A percentile compares a stretch with the other conserved stretches of the same genome.
Conservation (phyloP, 164 flowering plant species). For the Aristolochia contorta region DNA sequence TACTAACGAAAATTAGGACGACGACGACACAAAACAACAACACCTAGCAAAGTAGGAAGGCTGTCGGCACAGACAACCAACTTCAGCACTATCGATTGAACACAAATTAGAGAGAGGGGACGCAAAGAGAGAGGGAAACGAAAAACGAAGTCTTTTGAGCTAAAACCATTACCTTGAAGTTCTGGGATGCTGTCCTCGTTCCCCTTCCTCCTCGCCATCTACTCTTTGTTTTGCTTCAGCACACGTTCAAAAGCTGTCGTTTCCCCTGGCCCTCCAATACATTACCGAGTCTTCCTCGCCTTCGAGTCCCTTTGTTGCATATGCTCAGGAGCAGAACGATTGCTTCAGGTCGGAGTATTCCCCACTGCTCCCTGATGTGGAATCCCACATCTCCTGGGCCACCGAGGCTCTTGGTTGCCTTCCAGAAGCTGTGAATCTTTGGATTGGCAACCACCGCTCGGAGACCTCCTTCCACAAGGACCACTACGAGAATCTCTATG, state of each 20-base stretch:
- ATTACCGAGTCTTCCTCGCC: slow-evolving; percentile 6
- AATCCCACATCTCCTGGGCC: slow-evolving; percentile 74
- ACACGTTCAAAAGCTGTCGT: slow-evolving; percentile 41
- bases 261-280: slow-evolving; percentile 23
- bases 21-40: too few species aligned
- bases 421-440: slow-evolving; percentile 91
- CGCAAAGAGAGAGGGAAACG: too few species aligned
- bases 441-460: slow-evolving; percentile 74
- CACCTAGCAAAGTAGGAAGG: too few species aligned
- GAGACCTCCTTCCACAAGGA: slow-evolving; percentile 93
- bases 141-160: too few species aligned
- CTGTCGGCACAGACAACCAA: too few species aligned
- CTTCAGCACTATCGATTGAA: too few species aligned
- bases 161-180: too few species aligned
- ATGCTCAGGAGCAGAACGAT: slow-evolving; percentile 86
- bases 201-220: slow-evolving; percentile 13
- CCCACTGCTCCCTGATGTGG: slow-evolving; percentile 45
- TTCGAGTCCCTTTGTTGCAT: slow-evolving; percentile 37
- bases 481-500: slow-evolving; percentile 92
- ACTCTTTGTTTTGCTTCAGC: slow-evolving; percentile 72
- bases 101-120: too few species aligned
- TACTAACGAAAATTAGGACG: too few species aligned
- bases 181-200: slow-evolving; percentile 45
- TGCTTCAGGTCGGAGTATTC: slow-evolving; percentile 68
- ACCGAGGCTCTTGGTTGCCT: slow-evolving; percentile 58